Conservation (phyloP, 768 basidiomycete species). For the Steccherinum ochraceum region DNA sequence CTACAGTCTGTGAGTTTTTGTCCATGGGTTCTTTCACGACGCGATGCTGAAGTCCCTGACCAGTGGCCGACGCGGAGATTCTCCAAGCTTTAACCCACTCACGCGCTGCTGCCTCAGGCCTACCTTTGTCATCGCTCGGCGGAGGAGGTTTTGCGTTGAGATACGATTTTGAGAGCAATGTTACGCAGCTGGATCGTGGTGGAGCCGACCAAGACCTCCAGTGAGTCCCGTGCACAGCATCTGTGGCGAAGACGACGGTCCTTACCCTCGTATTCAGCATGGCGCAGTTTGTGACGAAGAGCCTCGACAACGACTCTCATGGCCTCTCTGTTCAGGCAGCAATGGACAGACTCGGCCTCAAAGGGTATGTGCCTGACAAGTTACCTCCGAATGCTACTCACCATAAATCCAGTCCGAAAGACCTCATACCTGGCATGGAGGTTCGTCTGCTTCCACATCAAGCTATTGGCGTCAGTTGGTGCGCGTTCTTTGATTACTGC, state of each 20-base stretch:
- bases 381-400: background rate
- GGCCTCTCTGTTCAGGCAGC: slow-evolving; percentile 47
- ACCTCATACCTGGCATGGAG: slow-evolving; percentile 62
- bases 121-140: background rate
- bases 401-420: slow-evolving; percentile 33
- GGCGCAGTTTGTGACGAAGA: slow-evolving; percentile 54
- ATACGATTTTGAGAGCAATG: slow-evolving; percentile 43
- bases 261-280: slow-evolving; percentile 31
- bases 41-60: background rate
- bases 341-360: slow-evolving; percentile 45
- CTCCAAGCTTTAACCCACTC: background rate
- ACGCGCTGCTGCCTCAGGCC: background rate
- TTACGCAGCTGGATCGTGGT: slow-evolving; percentile 48
- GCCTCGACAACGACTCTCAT: slow-evolving; percentile 52
- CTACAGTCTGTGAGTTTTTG: background rate
- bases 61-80: background rate
- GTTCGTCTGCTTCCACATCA: slow-evolving; percentile 70
- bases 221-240: slow-evolving; percentile 22
- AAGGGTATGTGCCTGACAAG: slow-evolving; percentile 30
- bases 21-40: background rate
- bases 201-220: slow-evolving; percentile 50
- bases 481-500: too few relatives aligned
- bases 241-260: background rate
- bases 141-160: slow-evolving; percentile 34
- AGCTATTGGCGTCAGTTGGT: slow-evolving; percentile 72